Base-by-base conservation (phyloP, 176 grass and related monocot genomes). In the Saccharum officinarum region DNA sequence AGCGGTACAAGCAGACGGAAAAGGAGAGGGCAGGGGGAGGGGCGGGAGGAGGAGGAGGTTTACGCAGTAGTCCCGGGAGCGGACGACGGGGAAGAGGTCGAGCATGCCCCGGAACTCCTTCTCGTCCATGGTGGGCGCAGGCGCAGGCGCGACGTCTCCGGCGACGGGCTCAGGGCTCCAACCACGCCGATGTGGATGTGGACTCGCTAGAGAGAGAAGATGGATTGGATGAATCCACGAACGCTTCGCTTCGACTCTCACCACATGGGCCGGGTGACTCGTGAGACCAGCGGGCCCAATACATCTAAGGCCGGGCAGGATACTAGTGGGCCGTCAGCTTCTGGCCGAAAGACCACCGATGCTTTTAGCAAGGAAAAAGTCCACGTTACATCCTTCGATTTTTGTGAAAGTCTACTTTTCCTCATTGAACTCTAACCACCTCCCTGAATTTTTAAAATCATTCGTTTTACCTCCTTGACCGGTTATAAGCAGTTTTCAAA, bases 31-130 rank as follows among this genome's bases (percentile, higher is more conserved):
- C 8, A 4, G 22, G 73, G 52, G 36, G 41, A 20, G 73, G 52
- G 36, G 41, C 23, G 0, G 60, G 37, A 30, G 57, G 33, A 84
- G 46, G 17, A n/a, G 84, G 23, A 42, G 88, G n/a, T 47, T 83
- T 95, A 98, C 97, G 71, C 91, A 94, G 84, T 94, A 98, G 78
- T 91, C 71, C 46, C 89, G 83, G 47, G 86, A 91, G 37, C 93
- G 90, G 67, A 99, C 92, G 71, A 99, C 82, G 30, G 97, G 94
- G 90, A 92, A 99, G 59, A 92, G 91, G 12, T 96, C 92, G 59
- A 96, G 97, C 86, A 88, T 89, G 25, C 86, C 76, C 69, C 72
- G 90, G 90, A 99, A 99, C 86, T 97, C 97, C 82, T 76, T 70
- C 81, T 96, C 97, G 78, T 99, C 94, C 97, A 99, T 99, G 81